Evolutionary conservation across 148 eudicot genomes (phyloP).

Genomic region (Pouteria glomerata): DNA sequence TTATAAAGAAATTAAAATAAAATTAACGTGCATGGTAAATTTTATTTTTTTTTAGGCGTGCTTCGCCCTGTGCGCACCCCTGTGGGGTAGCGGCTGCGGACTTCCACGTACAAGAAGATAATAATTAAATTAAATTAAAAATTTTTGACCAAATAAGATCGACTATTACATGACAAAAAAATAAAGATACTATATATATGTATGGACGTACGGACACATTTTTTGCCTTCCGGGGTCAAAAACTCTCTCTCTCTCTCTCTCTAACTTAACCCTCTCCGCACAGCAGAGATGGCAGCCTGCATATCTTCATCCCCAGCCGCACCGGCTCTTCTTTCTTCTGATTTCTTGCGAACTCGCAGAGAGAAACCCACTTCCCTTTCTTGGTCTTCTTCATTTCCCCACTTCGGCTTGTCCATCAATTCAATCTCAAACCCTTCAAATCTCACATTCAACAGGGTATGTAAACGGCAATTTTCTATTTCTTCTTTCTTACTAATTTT

Average conservation of each 20-base stretch:
- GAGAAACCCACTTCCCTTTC: conserved; percentile 47
- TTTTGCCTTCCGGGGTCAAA: no score
- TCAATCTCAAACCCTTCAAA: conserved; percentile 21
- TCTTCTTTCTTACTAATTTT: neutral
- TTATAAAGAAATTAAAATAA: no score
- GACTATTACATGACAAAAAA: no score
- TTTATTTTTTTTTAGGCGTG: no score
- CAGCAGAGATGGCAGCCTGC: conserved; percentile 31
- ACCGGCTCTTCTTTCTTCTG: conserved; percentile 36
- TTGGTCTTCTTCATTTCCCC: conserved; percentile 63
- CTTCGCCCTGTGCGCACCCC: no score
- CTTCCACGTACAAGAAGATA: no score
- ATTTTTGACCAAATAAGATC: no score
- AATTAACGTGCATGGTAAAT: no score
- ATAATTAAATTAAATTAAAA: no score
- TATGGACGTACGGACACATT: no score
- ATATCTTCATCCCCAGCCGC: conserved; percentile 26
- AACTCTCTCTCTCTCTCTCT: neutral
- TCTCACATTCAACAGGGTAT: conserved; percentile 39
- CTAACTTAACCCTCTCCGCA: neutral
- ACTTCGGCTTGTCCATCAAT: conserved; percentile 32
- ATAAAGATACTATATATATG: no score
- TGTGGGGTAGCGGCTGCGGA: no score
- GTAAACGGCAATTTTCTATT: neutral
- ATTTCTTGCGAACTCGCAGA: conserved; percentile 19